Evolutionary conservation across 2,329 filamentous ascomycete genomes (phyloP).

Genomic region (Colletotrichum zoysiae): DNA sequence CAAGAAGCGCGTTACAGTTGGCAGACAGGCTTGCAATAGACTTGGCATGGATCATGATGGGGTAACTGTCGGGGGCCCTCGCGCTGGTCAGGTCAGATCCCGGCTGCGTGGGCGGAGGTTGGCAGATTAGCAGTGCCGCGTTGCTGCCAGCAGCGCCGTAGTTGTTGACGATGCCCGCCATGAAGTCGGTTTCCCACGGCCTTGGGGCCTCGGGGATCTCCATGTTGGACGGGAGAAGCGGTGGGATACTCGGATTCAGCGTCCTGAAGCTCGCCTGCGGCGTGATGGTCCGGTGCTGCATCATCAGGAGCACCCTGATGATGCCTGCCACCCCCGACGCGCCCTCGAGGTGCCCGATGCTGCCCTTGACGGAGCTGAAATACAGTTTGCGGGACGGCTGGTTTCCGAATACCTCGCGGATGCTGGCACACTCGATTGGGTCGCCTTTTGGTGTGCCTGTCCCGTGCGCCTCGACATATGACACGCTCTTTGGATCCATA

Average conservation of each 20-base stretch:
- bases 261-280: slow-evolving; percentile 43
- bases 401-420: slow-evolving; percentile 51
- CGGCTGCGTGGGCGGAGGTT: too few species aligned
- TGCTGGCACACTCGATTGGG: slow-evolving; percentile 57
- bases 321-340: slow-evolving; percentile 46
- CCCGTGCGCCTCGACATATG: slow-evolving; percentile 57
- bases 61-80: too few species aligned
- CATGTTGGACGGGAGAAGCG: too few species aligned
- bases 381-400: slow-evolving; percentile 53
- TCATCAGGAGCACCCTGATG: slow-evolving; percentile 46
- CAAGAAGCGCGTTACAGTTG: too few species aligned
- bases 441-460: slow-evolving; percentile 60
- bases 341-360: slow-evolving; percentile 56
- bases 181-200: too few species aligned
- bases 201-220: too few species aligned
- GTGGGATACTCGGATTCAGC: slow-evolving; percentile 47
- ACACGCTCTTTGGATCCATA: neutral
- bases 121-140: slow-evolving; percentile 41
- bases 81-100: too few species aligned
- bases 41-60: too few species aligned
- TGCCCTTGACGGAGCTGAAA: slow-evolving; percentile 45
- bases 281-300: slow-evolving; percentile 44
- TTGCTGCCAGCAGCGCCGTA: slow-evolving; percentile 51
- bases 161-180: slow-evolving; percentile 48
- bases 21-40: too few species aligned